Conservation (phyloP, 192 early-diverging fungal genomes). For the Coemansia sp. region DNA sequence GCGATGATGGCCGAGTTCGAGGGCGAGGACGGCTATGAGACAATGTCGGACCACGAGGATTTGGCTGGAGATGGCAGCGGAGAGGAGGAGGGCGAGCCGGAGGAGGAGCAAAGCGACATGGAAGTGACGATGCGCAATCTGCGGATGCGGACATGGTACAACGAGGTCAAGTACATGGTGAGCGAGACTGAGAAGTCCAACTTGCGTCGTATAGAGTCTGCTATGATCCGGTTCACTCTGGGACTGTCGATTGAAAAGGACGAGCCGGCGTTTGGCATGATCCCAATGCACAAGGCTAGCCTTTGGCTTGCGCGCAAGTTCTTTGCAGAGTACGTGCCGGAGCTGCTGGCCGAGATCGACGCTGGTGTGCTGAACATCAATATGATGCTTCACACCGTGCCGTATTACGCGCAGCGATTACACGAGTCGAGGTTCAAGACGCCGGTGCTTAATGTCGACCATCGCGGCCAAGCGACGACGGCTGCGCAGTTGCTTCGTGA, state of each 20-base stretch:
- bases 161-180: not conserved
- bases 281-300: conserved; percentile 1
- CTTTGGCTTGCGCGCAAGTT: conserved; percentile 22
- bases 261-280: not conserved
- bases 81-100: not conserved
- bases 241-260: not conserved
- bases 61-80: not conserved
- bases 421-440: conserved; percentile 34
- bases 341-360: conserved; percentile 30
- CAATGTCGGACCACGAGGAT: not conserved
- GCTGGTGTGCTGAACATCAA: not conserved
- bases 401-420: conserved; percentile 43
- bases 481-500: conserved; percentile 26
- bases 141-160: not conserved
- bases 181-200: not conserved
- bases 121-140: conserved; percentile 7
- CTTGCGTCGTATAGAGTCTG: not conserved
- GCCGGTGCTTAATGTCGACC: conserved; percentile 29
- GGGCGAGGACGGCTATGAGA: not conserved
- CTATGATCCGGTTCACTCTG: conserved; percentile 2
- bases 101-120: too few species aligned
- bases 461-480: conserved; percentile 31
- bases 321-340: conserved; percentile 29
- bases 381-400: conserved; percentile 17
- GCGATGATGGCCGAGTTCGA: not conserved